Base-by-base conservation (phyloP, 345 rosid species). In the Corymbia maculata region DNA sequence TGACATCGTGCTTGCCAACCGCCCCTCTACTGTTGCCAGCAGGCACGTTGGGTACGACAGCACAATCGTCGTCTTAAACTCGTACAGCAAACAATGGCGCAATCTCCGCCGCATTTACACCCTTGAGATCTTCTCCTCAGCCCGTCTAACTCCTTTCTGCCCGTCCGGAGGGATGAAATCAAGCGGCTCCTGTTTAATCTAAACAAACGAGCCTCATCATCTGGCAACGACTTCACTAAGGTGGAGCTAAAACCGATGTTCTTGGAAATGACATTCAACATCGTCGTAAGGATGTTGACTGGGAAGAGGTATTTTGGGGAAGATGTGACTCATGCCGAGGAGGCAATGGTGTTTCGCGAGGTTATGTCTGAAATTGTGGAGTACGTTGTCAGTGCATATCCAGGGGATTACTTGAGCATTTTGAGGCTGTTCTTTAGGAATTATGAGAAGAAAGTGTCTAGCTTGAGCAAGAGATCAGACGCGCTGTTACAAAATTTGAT, bases 41-140 rank as follows among this genome's bases (percentile, higher is more conserved):
- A 90, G 91, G 85, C 57, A 90, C 88, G 51, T 94, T 2, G 93
- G 86, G 59, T 94, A 94, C 88, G 89, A 93, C 89, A 14, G 82
- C 88, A 92, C 94, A 79, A 87, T 89, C 47, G 28, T 93, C 79
- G 61, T 79, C 5, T 10, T 85, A 12, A 86, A 94, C 2, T 55
- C 92, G 5, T 93, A 94, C 70, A 94, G 95, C 0, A 92, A 92
- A 68, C 93, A 92, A 57, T 94, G 97, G 97, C 92, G 95, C 85
- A 95, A 94, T 88, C 94, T 93, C 13, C 95, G 95, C 82, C 93
- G 94, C 87, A 89, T 93, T 51, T 85, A 91, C 52, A 84, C 92
- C 53, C 50, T 89, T 2, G 93, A 93, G 42, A 89, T 95, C 88
- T 91, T 95, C 85, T 92, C 95, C 1, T 30, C 91, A 5, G 75